phyloP scores from a whole-genome alignment of 352 stramenopile genomes.

The Phytophthora pini region DNA sequence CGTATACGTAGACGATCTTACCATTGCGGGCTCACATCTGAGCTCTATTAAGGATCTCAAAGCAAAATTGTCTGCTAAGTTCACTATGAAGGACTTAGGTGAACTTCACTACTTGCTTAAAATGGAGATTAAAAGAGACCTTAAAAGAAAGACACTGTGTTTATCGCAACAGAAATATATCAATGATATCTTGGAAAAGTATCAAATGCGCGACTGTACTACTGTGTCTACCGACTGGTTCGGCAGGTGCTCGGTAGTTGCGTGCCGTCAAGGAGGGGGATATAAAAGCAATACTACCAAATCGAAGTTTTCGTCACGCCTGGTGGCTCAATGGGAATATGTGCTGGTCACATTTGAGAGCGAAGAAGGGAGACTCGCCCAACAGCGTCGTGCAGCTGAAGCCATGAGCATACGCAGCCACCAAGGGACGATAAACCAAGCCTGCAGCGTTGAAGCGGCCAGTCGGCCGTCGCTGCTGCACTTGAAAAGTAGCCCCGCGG shows the following conservation, averaged over 20 bases:
- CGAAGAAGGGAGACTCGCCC: too few species aligned
- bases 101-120: neutral
- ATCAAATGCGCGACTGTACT: conserved; percentile 5
- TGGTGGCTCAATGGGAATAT: too few species aligned
- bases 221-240: conserved; percentile 29
- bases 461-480: too few species aligned
- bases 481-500: too few species aligned
- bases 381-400: too few species aligned
- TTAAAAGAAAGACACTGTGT: neutral
- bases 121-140: conserved; percentile 1
- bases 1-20: conserved; percentile 1
- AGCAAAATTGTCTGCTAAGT: neutral
- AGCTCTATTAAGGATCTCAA: conserved; percentile 1
- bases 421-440: too few species aligned
- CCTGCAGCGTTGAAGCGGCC: too few species aligned
- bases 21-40: neutral
- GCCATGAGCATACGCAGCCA: too few species aligned
- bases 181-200: neutral
- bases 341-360: too few species aligned
- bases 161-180: conserved; percentile 11
- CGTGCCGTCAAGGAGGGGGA: too few species aligned
- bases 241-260: conserved; percentile 10
- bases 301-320: too few species aligned
- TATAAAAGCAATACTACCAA: too few species aligned
- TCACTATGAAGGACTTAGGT: conserved; percentile 4